Conservation (phyloP, 75 land plant genomes). For the Pinus albicaulis region DNA sequence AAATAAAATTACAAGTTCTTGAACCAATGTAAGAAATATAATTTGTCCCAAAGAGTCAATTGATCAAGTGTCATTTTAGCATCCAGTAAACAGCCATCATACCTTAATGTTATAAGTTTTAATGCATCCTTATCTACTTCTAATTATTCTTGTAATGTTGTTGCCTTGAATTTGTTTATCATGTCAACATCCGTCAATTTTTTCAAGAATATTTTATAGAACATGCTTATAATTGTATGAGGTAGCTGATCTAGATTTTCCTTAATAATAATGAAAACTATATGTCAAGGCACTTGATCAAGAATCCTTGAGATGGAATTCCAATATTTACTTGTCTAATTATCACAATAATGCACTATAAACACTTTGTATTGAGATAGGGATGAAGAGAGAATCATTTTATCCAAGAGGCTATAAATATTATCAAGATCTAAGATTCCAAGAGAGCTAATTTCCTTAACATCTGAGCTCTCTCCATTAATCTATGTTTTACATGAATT, state of each 20-base stretch:
- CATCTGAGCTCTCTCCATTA: conserved; percentile 52
- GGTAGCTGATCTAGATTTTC: conserved; percentile 80
- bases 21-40: conserved; percentile 76
- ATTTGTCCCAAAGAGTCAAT: conserved; percentile 79
- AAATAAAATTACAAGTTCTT: conserved; percentile 74
- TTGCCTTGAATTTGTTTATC: conserved; percentile 57
- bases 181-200: conserved; percentile 89
- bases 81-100: conserved; percentile 93
- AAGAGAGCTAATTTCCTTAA: conserved; percentile 71
- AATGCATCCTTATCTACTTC: conserved; percentile 83
- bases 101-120: conserved; percentile 74
- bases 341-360: conserved; percentile 85
- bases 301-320: conserved; percentile 74
- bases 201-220: conserved; percentile 87
- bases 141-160: conserved; percentile 65
- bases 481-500: conserved; percentile 58
- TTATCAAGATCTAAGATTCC: conserved; percentile 48
- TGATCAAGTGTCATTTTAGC: conserved; percentile 97
- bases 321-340: conserved; percentile 67
- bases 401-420: conserved; percentile 42
- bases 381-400: conserved; percentile 17
- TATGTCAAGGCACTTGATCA: conserved; percentile 75
- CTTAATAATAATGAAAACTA: conserved; percentile 76
- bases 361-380: conserved; percentile 57
- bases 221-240: conserved; percentile 72